Conservation (phyloP, 345 rosid genomes). For the Eucalyptus dawsonii region DNA sequence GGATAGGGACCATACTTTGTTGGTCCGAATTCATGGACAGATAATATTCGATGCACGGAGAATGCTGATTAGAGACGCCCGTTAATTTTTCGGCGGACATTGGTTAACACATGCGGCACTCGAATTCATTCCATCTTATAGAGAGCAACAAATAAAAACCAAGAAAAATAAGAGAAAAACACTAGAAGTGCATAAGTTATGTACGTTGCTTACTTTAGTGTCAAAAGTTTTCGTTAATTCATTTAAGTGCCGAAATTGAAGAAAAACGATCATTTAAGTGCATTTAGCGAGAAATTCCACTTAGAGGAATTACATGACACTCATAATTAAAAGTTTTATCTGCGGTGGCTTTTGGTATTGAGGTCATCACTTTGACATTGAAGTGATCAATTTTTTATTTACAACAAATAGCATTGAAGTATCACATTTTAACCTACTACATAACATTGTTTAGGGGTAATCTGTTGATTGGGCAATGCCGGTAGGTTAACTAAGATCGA, state of each 20-base stretch:
- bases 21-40: background rate
- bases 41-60: background rate
- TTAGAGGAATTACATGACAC: fast-evolving
- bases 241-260: fast-evolving
- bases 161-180: background rate
- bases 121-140: background rate
- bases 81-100: background rate
- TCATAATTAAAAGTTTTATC: no score
- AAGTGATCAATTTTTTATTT: no score
- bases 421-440: fast-evolving
- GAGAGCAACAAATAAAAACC: background rate
- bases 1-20: background rate
- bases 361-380: no score
- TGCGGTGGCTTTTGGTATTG: no score
- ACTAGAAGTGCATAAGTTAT: no score
- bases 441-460: fast-evolving
- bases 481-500: fast-evolving
- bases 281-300: fast-evolving
- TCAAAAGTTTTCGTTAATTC: no score
- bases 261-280: fast-evolving
- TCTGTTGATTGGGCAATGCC: fast-evolving
- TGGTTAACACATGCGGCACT: background rate
- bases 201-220: fast-evolving
- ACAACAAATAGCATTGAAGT: no score
- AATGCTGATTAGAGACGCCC: background rate